Evolutionary conservation across 345 rosid genomes (phyloP), one percentile per base, ranked within the genome.

Genomic region (Populus euphratica): DNA sequence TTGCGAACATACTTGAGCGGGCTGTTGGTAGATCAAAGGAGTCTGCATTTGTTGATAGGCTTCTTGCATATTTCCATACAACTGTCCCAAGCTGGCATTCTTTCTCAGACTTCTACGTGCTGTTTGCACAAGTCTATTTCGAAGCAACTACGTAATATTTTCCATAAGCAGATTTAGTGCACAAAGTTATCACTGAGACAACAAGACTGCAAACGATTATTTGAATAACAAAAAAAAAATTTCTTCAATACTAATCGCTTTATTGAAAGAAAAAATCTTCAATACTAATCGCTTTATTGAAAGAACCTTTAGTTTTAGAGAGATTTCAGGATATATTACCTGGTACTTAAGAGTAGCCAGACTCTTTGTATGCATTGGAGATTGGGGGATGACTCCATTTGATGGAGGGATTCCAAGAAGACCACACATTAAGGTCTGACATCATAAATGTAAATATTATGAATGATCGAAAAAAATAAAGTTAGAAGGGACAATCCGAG

Each of bases 301-400:
- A 69, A n/a, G 5, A n/a, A 68, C 4, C 36, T n/a, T 21, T 17
- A 9, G 23, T 12, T 47, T 3, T 3, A 29, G 64, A 50, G 3
- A 5, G 7, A 17, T 2, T 70, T 70, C 18, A 14, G 20, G 39
- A 44, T 25, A 70, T 18, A 8, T 78, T 71, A 67, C 85, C 85
- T 82, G 85, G 66, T 78, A 62, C 64, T 82, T 82, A 29, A 82
- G 85, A 23, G 85, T 82, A 10, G 85, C 85, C 73, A 82, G 50
- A 33, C 82, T 82, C 71, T 82, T 82, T 35, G 85, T 78, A 44
- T 82, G 85, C 85, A 82, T 82, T 17, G 85, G 85, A 67, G 85
- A 82, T n/a, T 82, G 85, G 9, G 85, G 85, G 29, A 82, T 82
- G 77, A 82, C 85, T 44, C 85, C 85, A 75, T 82, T 81, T 47